Base-by-base conservation (phyloP, 768 basidiomycete species). In the Lentinula edodes region DNA sequence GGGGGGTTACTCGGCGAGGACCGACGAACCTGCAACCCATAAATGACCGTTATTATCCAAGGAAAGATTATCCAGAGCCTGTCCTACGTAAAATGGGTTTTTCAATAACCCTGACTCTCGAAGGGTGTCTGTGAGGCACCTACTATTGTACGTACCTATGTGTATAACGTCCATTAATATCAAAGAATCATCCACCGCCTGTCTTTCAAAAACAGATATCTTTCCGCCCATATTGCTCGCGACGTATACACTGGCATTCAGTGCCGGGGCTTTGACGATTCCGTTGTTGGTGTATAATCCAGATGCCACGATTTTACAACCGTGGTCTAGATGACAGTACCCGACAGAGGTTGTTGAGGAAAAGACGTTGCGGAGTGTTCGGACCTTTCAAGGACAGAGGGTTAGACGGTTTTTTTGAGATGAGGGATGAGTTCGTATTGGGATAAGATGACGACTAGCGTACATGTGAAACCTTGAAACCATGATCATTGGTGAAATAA, bases 401-500 rank as follows among this genome's bases (percentile, higher is more conserved):
- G 10, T 5, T 2, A 10, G 13, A 34, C 1, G 51, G 18, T 51
- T 34, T 15, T 12, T 12, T 7, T 6, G 12, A 5, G 6, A 36
- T 6, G n/a, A 35, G 15, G 16, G 32, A 13, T 32, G 10, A 59
- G 57, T 64, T 60, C 28, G 12, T 58, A 57, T 64, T 60, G 61
- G 6, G 63, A 20, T 46, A 7, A 46, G 28, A 28, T 8, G 10
- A 10, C 10, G 28, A 48, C 42, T 38, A 50, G 46, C 85, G 53
- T 67, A 89, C 88, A 56, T 76, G 63, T 54, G 85, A 81, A 18
- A 77, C 71, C 73, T 88, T 89, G 43, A 67, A 67, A 18, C 76
- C 75, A 63, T 85, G 78, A 62, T 90, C 87, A 66, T 91, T 92
- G 35, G 89, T 88, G 68, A 90, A 83, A 69, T 83, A 84, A 61